Evolutionary conservation across 2,329 filamentous ascomycete species (phyloP), one percentile per base, ranked within the genome.

Genomic region (Sordariomycetes sp.): DNA sequence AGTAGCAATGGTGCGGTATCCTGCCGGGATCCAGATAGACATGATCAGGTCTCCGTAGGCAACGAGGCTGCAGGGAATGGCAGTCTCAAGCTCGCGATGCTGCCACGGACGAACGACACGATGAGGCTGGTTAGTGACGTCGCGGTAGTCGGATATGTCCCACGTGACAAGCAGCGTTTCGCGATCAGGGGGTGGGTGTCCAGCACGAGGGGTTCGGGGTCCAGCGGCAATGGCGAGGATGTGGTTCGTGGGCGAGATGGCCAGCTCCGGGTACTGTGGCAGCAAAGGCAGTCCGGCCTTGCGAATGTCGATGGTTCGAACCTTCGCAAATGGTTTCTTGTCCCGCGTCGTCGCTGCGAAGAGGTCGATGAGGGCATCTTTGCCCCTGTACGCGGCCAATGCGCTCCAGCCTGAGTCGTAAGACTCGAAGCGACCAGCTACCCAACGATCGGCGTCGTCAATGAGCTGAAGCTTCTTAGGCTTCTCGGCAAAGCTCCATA

Each of bases 21-120:
- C 50, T 5, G 59, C 57, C 0, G 58, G 57, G 30, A 61, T 58
- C 59, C 59, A 63, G 18, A 63, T 56, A 7, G 58, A 63, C 1
- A 61, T 54, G 6, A 55, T 54, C 1, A 55, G 46, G 36, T 51
- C 57, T 14, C 58, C 59, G 37, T 61, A 60, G 0, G 58, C 55
- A 3, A 48, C 48, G 3, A 63, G 48, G 14, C 54, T 50, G 9
- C 46, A 51, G 2, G 59, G 58, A 3, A 63, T 47, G 4, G 59
- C 59, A 5, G 58, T 61, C 21, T 59, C 57, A 11, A 63, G 48
- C 39, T 61, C 58, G 2, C 45, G 37, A 39, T 61, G 57, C 32
- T 58, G 51, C 56, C 52, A 56, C 2, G 59, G 58, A 5, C 51
- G 41, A 6, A 57, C 51, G 7, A 58, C 45, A 15, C 56, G 50